These are phyloP conservation scores for Trypanosoma brucei DNA, from an alignment of 208 protist genomes.

Conservation along the genomic window DNA sequence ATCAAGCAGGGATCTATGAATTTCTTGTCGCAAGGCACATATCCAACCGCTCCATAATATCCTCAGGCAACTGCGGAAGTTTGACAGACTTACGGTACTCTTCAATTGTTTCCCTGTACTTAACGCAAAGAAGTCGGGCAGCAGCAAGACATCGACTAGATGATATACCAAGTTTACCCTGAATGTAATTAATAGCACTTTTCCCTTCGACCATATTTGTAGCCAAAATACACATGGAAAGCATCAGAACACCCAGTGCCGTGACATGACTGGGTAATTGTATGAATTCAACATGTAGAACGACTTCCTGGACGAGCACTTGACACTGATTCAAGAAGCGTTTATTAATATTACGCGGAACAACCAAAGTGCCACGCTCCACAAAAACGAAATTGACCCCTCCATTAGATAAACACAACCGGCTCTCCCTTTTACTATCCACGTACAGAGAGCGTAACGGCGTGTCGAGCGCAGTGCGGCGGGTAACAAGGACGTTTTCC, in stretches of 20 bases:
- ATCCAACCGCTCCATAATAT: constrained; percentile 52
- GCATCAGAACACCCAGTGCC: constrained; percentile 50
- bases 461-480: constrained; percentile 30
- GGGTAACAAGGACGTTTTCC: constrained; percentile 44
- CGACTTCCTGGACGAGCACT: constrained; percentile 61
- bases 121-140: constrained; percentile 58
- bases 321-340: constrained; percentile 68
- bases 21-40: not conserved
- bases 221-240: constrained; percentile 58
- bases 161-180: constrained; percentile 57
- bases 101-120: constrained; percentile 44
- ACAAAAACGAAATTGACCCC: constrained; percentile 63
- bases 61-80: constrained; percentile 27
- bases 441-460: constrained; percentile 31
- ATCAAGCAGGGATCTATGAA: not conserved
- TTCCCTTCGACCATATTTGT: constrained; percentile 35
- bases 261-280: constrained; percentile 57
- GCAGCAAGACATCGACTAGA: constrained; percentile 48
- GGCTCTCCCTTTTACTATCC: constrained; percentile 34
- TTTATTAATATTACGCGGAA: constrained; percentile 68
- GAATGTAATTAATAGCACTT: constrained; percentile 46
- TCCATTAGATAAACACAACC: constrained; percentile 57
- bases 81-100: constrained; percentile 18
- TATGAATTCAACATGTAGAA: constrained; percentile 80
- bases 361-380: constrained; percentile 49